phyloP scores from a whole-genome alignment of 2,329 filamentous ascomycete genomes.

The Colletotrichum lupini region DNA sequence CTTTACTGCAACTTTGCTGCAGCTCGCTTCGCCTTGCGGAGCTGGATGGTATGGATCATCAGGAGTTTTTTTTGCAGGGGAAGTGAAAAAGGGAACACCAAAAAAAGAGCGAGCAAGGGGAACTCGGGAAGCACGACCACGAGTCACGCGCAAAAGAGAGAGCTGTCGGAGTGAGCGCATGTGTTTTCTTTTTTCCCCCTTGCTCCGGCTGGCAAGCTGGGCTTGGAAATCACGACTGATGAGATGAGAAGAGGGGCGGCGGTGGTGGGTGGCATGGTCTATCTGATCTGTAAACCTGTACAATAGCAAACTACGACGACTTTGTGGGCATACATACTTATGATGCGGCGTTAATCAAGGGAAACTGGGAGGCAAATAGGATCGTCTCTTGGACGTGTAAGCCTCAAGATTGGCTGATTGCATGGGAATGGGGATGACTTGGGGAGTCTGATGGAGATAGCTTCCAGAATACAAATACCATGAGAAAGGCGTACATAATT shows the following conservation, averaged over 20 bases:
- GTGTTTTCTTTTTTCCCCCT: conserved; percentile 3
- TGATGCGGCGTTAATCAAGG: conserved; percentile 19
- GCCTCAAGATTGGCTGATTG: background rate
- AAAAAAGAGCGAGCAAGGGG: background rate
- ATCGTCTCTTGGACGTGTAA: background rate
- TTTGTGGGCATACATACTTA: conserved; percentile 17
- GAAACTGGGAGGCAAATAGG: background rate
- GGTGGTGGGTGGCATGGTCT: background rate
- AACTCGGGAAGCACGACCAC: conserved; percentile 1
- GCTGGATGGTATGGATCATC: background rate
- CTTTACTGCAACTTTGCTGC: background rate
- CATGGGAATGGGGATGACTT: conserved; percentile 2
- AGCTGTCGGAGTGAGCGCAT: conserved; percentile 8
- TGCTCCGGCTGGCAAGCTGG: conserved; percentile 23
- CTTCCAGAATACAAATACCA: background rate
- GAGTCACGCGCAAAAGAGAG: conserved; percentile 28
- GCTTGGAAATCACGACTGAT: conserved; percentile 30
- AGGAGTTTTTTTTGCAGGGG: background rate
- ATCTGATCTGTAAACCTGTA: conserved; percentile 32
- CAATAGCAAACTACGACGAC: conserved; percentile 25
- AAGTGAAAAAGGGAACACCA: background rate
- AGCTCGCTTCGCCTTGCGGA: background rate
- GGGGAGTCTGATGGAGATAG: background rate
- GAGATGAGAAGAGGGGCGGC: background rate
- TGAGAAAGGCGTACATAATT: background rate